Percentiles rank a stretch among this genome's conserved stretches.
These are phyloP conservation scores for Cyberlindnera japonica DNA, from an alignment of 805 yeast genomes.

Conservation along the genomic window DNA sequence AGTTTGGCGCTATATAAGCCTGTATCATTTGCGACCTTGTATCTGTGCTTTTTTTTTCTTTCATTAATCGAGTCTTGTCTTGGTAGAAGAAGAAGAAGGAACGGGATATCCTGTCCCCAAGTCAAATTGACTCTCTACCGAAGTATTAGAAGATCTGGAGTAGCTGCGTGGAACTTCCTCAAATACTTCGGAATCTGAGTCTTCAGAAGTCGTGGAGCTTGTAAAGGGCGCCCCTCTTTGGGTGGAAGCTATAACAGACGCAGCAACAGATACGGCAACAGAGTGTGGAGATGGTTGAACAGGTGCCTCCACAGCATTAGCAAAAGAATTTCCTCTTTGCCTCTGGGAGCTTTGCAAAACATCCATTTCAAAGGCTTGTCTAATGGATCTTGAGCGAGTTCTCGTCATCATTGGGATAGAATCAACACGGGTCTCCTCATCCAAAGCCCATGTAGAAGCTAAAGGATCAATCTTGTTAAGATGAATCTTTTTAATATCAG, in stretches of 20 bases:
- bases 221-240: slow-evolving; percentile 6
- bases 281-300: not conserved
- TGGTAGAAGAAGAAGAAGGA: slow-evolving; percentile 6
- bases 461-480: slow-evolving; percentile 35
- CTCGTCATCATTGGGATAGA: slow-evolving; percentile 6
- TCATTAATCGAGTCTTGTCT: slow-evolving; percentile 11
- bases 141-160: slow-evolving; percentile 33
- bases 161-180: slow-evolving; percentile 22
- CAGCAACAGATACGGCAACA: slow-evolving; percentile 2
- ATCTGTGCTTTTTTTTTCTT: no score
- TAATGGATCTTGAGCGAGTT: slow-evolving; percentile 20
- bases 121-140: slow-evolving; percentile 27
- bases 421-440: slow-evolving; percentile 26
- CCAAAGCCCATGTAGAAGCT: slow-evolving; percentile 22
- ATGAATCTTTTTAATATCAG: slow-evolving; percentile 35
- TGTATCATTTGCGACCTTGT: no score
- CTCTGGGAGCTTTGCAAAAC: slow-evolving; percentile 17
- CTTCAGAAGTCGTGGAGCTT: slow-evolving; percentile 11
- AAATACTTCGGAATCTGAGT: slow-evolving; percentile 15
- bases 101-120: slow-evolving; percentile 11
- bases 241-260: not conserved
- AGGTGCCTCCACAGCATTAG: not conserved
- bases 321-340: slow-evolving; percentile 13
- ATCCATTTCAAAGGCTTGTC: slow-evolving; percentile 26
- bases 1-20: no score